Percentiles rank a stretch among this genome's conserved stretches.
Conservation (phyloP, 2,329 filamentous ascomycete genomes). For the Trichoderma endophyticum region DNA sequence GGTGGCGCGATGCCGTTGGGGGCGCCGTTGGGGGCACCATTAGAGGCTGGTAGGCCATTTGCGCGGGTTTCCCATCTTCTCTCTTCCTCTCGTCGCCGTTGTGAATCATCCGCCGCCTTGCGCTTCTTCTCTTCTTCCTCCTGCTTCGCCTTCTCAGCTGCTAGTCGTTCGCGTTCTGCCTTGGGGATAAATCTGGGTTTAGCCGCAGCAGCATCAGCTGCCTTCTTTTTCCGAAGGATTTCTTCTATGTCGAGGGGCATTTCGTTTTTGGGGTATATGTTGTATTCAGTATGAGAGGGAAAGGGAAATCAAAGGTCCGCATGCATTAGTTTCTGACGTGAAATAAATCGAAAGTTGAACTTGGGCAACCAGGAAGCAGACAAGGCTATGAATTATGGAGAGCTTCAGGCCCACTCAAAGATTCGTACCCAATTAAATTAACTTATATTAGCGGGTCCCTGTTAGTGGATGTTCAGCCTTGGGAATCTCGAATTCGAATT, state of each 20-base stretch:
- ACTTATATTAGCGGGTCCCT: neutral
- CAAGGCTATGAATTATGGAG: slow-evolving; percentile 20
- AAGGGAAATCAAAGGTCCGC: neutral
- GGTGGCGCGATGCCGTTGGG: slow-evolving; percentile 45
- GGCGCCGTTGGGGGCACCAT: slow-evolving; percentile 27
- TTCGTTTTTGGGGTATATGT: neutral
- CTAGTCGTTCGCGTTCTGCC: slow-evolving; percentile 75
- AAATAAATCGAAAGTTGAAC: neutral
- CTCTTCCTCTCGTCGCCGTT: slow-evolving; percentile 67
- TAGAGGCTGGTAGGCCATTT: slow-evolving; percentile 28
- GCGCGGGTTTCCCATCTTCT: slow-evolving; percentile 34
- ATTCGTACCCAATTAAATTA: neutral
- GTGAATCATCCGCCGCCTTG: slow-evolving; percentile 56
- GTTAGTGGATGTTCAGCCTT: slow-evolving; percentile 21
- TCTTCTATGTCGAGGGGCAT: slow-evolving; percentile 75
- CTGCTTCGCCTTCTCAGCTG: slow-evolving; percentile 73
- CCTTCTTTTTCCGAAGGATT: slow-evolving; percentile 78
- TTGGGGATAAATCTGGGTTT: slow-evolving; percentile 88
- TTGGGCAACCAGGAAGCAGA: neutral
- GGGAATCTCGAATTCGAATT: slow-evolving; percentile 15
- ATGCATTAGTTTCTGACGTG: neutral
- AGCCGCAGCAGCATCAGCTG: slow-evolving; percentile 75
- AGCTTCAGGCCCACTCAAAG: neutral
- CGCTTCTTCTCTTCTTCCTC: slow-evolving; percentile 57
- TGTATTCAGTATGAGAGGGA: neutral